phyloP scores from a whole-genome alignment of 164 flowering plant species.

The Amborella trichopoda region DNA sequence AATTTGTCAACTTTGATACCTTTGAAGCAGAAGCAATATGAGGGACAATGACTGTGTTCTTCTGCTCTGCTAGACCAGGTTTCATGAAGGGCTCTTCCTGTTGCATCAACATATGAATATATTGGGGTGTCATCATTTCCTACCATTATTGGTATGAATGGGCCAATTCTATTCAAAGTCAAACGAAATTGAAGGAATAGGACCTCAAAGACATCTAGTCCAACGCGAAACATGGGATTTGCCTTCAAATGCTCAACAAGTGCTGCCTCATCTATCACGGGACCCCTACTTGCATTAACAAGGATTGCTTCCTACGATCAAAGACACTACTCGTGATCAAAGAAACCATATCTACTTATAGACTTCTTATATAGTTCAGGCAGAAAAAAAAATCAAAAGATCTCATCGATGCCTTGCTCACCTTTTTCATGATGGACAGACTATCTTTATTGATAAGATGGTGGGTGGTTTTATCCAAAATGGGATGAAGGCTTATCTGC shows the following conservation, averaged over 20 bases:
- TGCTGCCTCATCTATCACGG: conserved; percentile 91
- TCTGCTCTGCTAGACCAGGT: conserved; percentile 90
- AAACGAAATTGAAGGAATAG: neutral
- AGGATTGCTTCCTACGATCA: conserved; percentile 72
- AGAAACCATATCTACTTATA: no score
- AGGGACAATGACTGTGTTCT: conserved; percentile 86
- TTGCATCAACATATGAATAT: neutral
- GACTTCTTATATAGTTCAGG: no score
- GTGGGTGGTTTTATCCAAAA: conserved; percentile 88
- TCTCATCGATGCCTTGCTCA: no score
- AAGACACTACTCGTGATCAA: no score
- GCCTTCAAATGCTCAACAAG: conserved; percentile 79
- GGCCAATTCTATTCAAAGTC: neutral
- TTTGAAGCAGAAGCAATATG: conserved; percentile 98
- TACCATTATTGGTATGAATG: no score
- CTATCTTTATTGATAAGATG: conserved; percentile 88
- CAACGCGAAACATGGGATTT: conserved; percentile 98
- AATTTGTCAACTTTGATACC: no score
- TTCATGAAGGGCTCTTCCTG: conserved; percentile 98
- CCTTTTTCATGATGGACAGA: conserved; percentile 89
- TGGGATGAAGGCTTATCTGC: conserved; percentile 90
- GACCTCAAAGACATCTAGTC: conserved; percentile 98
- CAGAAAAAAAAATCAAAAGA: no score
- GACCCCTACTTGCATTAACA: conserved; percentile 91
- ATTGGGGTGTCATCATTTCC: no score